phyloP scores from a whole-genome alignment of 768 basidiomycete genomes.

The Mycena amicta region DNA sequence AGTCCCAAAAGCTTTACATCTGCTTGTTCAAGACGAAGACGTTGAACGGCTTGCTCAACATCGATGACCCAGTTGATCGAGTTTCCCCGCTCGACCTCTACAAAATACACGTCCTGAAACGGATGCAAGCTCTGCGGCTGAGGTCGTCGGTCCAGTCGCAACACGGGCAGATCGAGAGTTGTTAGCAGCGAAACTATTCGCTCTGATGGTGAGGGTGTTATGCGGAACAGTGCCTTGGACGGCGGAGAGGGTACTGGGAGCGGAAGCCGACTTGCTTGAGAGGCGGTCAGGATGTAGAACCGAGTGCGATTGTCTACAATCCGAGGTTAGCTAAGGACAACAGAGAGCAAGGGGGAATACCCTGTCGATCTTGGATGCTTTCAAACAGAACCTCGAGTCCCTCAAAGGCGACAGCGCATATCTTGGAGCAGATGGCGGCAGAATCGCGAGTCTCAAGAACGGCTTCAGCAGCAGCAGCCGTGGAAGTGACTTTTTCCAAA shows the following conservation, averaged over 20 bases:
- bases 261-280: constrained; percentile 33
- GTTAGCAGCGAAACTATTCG: constrained; percentile 33
- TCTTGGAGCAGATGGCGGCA: constrained; percentile 76
- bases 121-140: constrained; percentile 39
- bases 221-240: background rate
- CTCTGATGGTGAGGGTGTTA: background rate
- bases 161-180: constrained; percentile 44
- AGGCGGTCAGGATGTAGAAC: constrained; percentile 60
- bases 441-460: constrained; percentile 47
- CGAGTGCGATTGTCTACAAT: constrained; percentile 66
- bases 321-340: background rate
- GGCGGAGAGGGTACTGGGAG: constrained; percentile 21
- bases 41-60: constrained; percentile 9
- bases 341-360: constrained; percentile 36
- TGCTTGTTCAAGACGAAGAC: background rate
- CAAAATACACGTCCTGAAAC: constrained; percentile 65
- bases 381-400: constrained; percentile 63
- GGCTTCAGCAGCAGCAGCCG: constrained; percentile 67
- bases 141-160: constrained; percentile 69
- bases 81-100: constrained; percentile 64
- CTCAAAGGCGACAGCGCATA: constrained; percentile 60
- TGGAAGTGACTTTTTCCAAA: constrained; percentile 65
- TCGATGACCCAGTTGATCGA: constrained; percentile 20
- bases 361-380: constrained; percentile 63
- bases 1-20: constrained; percentile 11